These are phyloP conservation scores for Polygonum maritimum DNA, from an alignment of 148 eudicot species.

Conservation along the genomic window DNA sequence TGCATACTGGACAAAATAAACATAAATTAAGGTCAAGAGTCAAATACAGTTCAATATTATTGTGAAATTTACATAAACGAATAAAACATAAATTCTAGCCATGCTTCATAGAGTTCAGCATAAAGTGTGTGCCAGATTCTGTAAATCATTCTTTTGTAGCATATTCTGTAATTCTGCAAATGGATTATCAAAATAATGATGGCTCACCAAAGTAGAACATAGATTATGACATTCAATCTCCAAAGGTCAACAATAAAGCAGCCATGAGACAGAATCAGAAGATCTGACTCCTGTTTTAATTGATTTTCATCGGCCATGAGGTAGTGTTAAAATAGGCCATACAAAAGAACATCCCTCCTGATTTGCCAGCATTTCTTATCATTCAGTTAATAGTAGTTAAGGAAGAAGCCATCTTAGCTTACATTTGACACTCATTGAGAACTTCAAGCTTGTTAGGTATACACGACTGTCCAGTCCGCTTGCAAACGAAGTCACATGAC, in stretches of 20 bases:
- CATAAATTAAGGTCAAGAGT: background rate
- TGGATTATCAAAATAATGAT: background rate
- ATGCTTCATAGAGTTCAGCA: background rate
- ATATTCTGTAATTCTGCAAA: background rate
- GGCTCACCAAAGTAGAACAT: background rate
- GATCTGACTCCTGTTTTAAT: background rate
- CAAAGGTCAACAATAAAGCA: background rate
- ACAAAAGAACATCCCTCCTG: background rate
- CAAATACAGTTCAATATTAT: background rate
- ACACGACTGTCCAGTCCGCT: conserved; percentile 66
- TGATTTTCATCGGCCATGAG: background rate
- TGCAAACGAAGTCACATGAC: conserved; percentile 84
- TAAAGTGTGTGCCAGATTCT: background rate
- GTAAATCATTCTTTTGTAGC: background rate
- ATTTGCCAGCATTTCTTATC: background rate
- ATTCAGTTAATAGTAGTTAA: background rate
- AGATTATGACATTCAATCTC: background rate
- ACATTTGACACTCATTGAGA: conserved; percentile 85
- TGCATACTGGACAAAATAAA: conserved; percentile 41
- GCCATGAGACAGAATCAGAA: background rate
- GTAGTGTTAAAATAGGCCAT: background rate
- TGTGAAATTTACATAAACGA: background rate
- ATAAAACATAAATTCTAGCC: background rate
- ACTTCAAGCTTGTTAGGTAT: conserved; percentile 65
- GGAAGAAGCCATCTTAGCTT: conserved; percentile 24